Conservation (phyloP, 2,329 filamentous ascomycete genomes). For the Colletotrichum sp. region DNA sequence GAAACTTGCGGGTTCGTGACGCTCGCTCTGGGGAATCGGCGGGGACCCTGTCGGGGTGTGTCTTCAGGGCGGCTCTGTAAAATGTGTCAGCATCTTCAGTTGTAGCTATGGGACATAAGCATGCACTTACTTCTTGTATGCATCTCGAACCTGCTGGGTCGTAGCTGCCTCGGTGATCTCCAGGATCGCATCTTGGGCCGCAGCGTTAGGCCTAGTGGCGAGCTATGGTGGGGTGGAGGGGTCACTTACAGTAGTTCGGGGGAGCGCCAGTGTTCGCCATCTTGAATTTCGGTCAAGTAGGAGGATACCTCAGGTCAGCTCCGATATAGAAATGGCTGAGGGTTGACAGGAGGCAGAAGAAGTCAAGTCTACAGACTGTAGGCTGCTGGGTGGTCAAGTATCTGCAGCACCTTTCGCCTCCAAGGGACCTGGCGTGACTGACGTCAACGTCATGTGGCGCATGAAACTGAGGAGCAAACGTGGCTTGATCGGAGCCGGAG, state of each 20-base stretch:
- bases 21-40: constrained; percentile 82
- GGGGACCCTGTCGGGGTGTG: constrained; percentile 90
- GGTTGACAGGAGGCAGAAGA: not conserved
- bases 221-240: not conserved
- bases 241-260: constrained; percentile 63
- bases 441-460: constrained; percentile 49
- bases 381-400: not conserved
- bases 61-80: constrained; percentile 81
- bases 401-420: not conserved
- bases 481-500: constrained; percentile 27
- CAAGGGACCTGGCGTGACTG: not conserved
- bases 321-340: not conserved
- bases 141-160: constrained; percentile 85
- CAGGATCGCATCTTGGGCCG: constrained; percentile 70
- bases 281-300: not conserved
- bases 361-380: not conserved
- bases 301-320: not conserved
- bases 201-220: constrained; percentile 17
- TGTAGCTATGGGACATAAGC: not conserved
- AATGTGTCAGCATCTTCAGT: constrained; percentile 17
- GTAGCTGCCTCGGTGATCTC: constrained; percentile 76
- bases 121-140: constrained; percentile 79
- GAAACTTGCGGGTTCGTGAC: constrained; percentile 84
- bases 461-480: constrained; percentile 23
- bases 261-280: constrained; percentile 40